Evolutionary conservation across 129 eudicot genomes (phyloP).

Genomic region (Daucus carota): DNA sequence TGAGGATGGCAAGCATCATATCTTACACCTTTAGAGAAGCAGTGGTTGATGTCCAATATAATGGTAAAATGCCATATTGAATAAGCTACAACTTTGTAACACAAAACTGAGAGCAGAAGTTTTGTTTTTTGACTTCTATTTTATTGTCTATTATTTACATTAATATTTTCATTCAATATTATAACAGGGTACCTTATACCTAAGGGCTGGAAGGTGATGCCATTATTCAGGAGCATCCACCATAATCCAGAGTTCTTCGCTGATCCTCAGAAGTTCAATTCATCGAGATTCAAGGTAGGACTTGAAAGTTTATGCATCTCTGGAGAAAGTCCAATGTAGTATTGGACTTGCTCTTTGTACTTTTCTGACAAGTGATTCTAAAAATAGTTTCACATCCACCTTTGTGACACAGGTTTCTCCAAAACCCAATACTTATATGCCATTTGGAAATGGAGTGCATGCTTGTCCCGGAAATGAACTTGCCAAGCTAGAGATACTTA

Average conservation of each 20-base stretch:
- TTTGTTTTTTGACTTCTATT: background rate
- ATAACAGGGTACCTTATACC: constrained; percentile 63
- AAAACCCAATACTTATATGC: constrained; percentile 80
- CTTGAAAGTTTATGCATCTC: background rate
- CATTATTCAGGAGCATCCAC: constrained; percentile 83
- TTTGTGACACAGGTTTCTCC: constrained; percentile 50
- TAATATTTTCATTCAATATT: background rate
- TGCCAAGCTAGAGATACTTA: constrained; percentile 82
- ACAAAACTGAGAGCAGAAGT: background rate
- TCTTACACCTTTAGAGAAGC: constrained; percentile 89
- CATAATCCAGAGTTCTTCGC: constrained; percentile 67
- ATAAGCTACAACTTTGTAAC: no score
- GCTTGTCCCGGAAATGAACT: constrained; percentile 88
- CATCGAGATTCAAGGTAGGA: constrained; percentile 79
- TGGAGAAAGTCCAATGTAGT: no score
- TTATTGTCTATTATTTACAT: no score
- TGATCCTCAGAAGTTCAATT: constrained; percentile 76
- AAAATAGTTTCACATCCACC: background rate
- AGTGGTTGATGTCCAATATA: constrained; percentile 76
- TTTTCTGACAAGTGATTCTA: background rate
- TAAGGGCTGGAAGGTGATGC: constrained; percentile 94
- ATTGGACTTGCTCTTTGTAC: no score
- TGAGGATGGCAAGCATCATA: constrained; percentile 66
- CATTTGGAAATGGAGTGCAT: constrained; percentile 81
- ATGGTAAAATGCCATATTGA: constrained; percentile 7